Conservation (phyloP, 2,329 filamentous ascomycete genomes). For the Stachybotrys chlorohalonatus region DNA sequence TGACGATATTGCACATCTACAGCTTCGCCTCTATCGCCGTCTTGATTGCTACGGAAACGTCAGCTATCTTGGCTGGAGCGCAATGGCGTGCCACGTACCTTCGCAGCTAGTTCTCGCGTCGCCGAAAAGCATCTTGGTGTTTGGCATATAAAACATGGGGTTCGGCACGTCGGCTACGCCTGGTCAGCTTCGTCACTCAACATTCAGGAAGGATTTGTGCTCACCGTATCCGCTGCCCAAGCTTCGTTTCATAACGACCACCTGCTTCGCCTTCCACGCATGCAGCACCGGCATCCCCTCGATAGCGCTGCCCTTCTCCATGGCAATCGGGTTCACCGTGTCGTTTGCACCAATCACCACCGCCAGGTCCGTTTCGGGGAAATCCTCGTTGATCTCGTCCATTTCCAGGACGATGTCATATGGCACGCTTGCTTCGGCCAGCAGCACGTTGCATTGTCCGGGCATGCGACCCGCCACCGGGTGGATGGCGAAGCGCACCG, state of each 20-base stretch:
- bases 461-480: conserved; percentile 89
- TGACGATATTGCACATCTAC: neutral
- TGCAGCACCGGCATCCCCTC: conserved; percentile 90
- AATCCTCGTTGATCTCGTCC: conserved; percentile 95
- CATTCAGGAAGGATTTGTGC: conserved; percentile 12
- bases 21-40: conserved; percentile 26
- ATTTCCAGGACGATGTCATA: conserved; percentile 92
- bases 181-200: conserved; percentile 8
- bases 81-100: conserved; percentile 37
- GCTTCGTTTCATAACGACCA: conserved; percentile 87
- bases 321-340: conserved; percentile 81
- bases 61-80: conserved; percentile 5
- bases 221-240: conserved; percentile 80
- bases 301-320: conserved; percentile 76
- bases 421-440: conserved; percentile 79
- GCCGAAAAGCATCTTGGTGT: conserved; percentile 85
- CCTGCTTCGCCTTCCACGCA: conserved; percentile 89
- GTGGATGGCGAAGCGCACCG: conserved; percentile 83
- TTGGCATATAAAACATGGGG: conserved; percentile 88
- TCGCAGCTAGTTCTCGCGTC: conserved; percentile 81
- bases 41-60: conserved; percentile 27
- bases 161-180: conserved; percentile 73
- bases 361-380: conserved; percentile 74
- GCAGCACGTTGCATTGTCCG: conserved; percentile 83
- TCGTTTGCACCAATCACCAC: conserved; percentile 90